Base-by-base conservation (phyloP, 257 asterid genomes). In the Ehretia macrophylla region DNA sequence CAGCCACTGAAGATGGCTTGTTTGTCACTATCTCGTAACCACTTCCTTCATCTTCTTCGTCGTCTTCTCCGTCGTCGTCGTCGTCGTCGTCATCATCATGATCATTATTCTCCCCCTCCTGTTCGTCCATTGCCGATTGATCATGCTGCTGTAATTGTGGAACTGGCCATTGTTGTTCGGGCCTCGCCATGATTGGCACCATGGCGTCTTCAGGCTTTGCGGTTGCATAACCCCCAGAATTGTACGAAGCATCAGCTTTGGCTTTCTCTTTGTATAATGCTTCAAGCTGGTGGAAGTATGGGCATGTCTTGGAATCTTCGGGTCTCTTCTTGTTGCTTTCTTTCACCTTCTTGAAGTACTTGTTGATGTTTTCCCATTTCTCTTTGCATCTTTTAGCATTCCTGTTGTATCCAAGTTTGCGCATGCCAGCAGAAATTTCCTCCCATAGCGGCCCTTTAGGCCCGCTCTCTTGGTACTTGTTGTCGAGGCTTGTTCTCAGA, bases 301-400 rank as follows among this genome's bases (percentile, higher is more conserved):
- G 99, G 63, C 99, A 92, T 0, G 99, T 92, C 20, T 88, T 92
- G 13, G 97, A 79, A 56, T 92, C 97, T 38, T 92, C 86, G 11
- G 91, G 89, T 45, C 99, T 61, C 51, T 72, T 92, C 68, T 83
- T 86, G 75, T 71, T 92, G 70, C 95, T 83, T 23, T 88, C 97
- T 46, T 92, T 92, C 51, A 92, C 96, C 18, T 92, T 92, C 78
- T 92, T 92, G 87, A 74, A 92, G 63, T 92, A 92, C 40, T 92
- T 92, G 77, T 92, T 92, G 65, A 89, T 93, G 62, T 93, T 93
- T 77, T 93, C 99, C 99, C 99, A 93, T 56, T 93, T 93, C 78
- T 93, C 99, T 58, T 93, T 93, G 83, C 99, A 93, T 51, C 99
- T 60, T 68, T 93, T 93, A 0, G 99, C 48, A 56, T 68, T 93